These are phyloP conservation scores for Tolypocladium inflatum DNA, from an alignment of 2,329 filamentous ascomycete species.

Conservation along the genomic window DNA sequence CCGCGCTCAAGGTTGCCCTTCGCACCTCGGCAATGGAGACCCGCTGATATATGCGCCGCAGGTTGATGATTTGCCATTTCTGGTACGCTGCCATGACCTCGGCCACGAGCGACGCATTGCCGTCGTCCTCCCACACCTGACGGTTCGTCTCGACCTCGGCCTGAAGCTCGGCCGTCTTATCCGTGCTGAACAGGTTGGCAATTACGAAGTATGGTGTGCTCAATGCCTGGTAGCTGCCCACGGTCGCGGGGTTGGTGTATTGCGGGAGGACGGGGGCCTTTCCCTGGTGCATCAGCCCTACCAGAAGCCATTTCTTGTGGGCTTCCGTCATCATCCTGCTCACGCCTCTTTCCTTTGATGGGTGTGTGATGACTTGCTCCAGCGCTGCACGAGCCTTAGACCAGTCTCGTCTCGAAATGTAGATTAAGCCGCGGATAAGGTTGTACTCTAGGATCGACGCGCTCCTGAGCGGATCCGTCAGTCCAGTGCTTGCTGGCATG, in stretches of 20 bases:
- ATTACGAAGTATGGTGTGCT: conserved; percentile 64
- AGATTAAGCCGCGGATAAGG: conserved; percentile 53
- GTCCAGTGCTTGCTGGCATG: conserved; percentile 48
- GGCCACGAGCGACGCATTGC: conserved; percentile 60
- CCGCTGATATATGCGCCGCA: conserved; percentile 62
- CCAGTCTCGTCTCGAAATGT: conserved; percentile 54
- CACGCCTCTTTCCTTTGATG: conserved; percentile 49
- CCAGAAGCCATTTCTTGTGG: conserved; percentile 84
- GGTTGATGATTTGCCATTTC: conserved; percentile 63
- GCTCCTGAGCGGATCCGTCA: conserved; percentile 44
- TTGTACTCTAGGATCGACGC: conserved; percentile 58
- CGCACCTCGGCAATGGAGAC: conserved; percentile 46
- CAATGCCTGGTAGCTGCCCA: conserved; percentile 47
- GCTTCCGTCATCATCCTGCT: conserved; percentile 80
- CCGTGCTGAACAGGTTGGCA: conserved; percentile 55
- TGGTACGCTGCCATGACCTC: conserved; percentile 64
- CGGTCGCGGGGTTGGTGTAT: conserved; percentile 40
- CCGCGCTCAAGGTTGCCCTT: conserved; percentile 40
- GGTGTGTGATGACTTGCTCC: conserved; percentile 57
- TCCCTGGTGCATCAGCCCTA: conserved; percentile 63
- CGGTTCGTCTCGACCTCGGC: conserved; percentile 51
- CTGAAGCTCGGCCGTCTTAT: conserved; percentile 46
- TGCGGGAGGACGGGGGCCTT: conserved; percentile 44
- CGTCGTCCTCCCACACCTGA: conserved; percentile 58
- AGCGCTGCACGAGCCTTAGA: conserved; percentile 50